Evolutionary conservation across 129 eudicot species (phyloP).

Genomic region (Deinandra increscens): DNA sequence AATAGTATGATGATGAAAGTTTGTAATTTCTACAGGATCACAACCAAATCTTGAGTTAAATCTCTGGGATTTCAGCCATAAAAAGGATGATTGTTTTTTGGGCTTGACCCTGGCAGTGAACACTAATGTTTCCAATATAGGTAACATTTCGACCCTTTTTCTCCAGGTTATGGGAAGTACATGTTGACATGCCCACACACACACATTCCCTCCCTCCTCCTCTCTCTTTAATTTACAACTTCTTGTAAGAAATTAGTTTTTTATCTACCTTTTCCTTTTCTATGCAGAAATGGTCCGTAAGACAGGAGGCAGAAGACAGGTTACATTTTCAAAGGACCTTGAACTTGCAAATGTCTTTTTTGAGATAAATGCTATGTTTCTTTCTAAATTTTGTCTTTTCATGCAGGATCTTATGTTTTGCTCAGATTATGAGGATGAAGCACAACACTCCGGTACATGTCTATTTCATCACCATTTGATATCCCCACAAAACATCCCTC

Average conservation of each 20-base stretch:
- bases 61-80: constrained; percentile 73
- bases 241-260: neutral
- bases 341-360: neutral
- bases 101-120: constrained; percentile 90
- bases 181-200: neutral
- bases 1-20: constrained; percentile 2
- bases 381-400: constrained; percentile 11
- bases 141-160: constrained; percentile 37
- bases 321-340: constrained; percentile 16
- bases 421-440: constrained; percentile 59
- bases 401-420: constrained; percentile 61
- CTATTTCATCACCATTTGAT: constrained; percentile 9
- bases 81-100: constrained; percentile 71
- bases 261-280: neutral
- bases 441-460: constrained; percentile 58
- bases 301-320: constrained; percentile 50
- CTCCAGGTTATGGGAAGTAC: neutral
- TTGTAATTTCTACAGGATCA: constrained; percentile 43
- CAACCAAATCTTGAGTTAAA: constrained; percentile 88
- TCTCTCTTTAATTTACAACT: neutral
- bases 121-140: constrained; percentile 60
- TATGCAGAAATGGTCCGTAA: constrained; percentile 58
- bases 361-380: neutral
- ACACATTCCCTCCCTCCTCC: too few species aligned
- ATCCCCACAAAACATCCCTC: neutral